phyloP scores from a whole-genome alignment of 805 yeast genomes.

The Lipomyces sp. region DNA sequence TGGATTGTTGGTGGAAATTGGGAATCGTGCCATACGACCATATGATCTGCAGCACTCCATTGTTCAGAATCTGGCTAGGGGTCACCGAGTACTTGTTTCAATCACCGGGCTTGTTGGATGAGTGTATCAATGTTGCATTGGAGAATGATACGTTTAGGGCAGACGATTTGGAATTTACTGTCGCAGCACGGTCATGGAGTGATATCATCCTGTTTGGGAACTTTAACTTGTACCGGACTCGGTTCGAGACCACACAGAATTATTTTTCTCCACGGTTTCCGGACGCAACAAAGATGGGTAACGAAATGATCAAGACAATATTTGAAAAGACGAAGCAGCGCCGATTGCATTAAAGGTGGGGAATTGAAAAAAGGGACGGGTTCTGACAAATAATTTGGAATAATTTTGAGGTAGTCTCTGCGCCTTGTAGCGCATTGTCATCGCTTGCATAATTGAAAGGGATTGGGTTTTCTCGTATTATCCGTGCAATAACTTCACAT shows the following conservation, averaged over 20 bases:
- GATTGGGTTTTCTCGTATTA: not conserved
- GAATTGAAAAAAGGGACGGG: too few relatives aligned
- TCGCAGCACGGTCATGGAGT: constrained; percentile 91
- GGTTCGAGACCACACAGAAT: constrained; percentile 79
- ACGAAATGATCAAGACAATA: constrained; percentile 89
- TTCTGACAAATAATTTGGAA: not conserved
- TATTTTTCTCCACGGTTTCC: constrained; percentile 86
- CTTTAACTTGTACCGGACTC: constrained; percentile 68
- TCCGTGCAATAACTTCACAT: not conserved
- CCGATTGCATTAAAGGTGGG: not conserved
- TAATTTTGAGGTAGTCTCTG: not conserved
- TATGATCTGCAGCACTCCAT: constrained; percentile 93
- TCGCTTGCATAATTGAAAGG: not conserved
- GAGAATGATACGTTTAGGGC: constrained; percentile 70
- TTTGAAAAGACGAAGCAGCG: constrained; percentile 47
- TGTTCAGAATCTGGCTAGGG: constrained; percentile 89
- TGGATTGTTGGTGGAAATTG: constrained; percentile 87
- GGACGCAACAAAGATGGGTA: constrained; percentile 87
- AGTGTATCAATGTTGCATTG: constrained; percentile 74
- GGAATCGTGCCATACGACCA: constrained; percentile 94
- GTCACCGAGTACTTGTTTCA: constrained; percentile 91
- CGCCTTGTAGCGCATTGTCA: not conserved
- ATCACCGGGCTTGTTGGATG: constrained; percentile 79
- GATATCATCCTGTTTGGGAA: constrained; percentile 75
- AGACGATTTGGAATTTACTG: constrained; percentile 90